Evolutionary conservation across 495 filamentous ascomycete species (phyloP), one percentile per base, ranked within the genome.

Genomic region (Durotheca rogersii): DNA sequence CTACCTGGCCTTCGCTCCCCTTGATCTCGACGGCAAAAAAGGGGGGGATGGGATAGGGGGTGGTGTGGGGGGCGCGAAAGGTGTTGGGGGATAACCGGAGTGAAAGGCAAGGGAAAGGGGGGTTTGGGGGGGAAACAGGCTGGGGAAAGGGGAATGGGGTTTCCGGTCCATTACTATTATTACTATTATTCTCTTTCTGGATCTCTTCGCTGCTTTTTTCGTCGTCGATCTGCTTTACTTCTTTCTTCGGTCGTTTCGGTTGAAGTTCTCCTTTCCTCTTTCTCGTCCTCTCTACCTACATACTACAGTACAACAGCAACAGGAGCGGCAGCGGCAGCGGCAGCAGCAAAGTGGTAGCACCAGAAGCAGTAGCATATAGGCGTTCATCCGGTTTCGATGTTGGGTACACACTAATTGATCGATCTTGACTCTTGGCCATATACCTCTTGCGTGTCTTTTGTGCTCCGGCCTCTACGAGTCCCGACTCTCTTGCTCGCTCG

Each of bases 31-130:
- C 27, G 44, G 31, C 3, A n/a, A 32, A 16, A 32, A n/a, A 14
- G 11, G 6, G n/a, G 31, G 10, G 31, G 31, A 30, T 9, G 20
- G 44, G 11, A 20, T 37, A 38, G 19, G 45, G 25, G 44, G n/a
- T 3, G 20, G 32, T 38, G 34, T 19, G 43, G 20, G 9, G 45
- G 47, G 56, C 53, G 25, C 37, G 47, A 51, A 50, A 41, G 45
- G 38, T 61, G 57, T 55, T 49, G 31, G 53, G 43, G 35, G 47
- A 53, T 41, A 47, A 48, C 51, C 41, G 30, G 43, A 47, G 41
- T 56, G 32, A 23, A 16, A 38, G 5, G 15, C n/a, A 31, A 42
- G 39, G 46, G 41, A 48, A 55, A 38, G 46, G 51, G 51, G 37
- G 14, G n/a, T 7, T 37, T 39, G n/a, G n/a, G n/a, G n/a, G n/a